Conservation (phyloP, 2,329 filamentous ascomycete genomes). For the Stachybotrys chlorohalonatus region DNA sequence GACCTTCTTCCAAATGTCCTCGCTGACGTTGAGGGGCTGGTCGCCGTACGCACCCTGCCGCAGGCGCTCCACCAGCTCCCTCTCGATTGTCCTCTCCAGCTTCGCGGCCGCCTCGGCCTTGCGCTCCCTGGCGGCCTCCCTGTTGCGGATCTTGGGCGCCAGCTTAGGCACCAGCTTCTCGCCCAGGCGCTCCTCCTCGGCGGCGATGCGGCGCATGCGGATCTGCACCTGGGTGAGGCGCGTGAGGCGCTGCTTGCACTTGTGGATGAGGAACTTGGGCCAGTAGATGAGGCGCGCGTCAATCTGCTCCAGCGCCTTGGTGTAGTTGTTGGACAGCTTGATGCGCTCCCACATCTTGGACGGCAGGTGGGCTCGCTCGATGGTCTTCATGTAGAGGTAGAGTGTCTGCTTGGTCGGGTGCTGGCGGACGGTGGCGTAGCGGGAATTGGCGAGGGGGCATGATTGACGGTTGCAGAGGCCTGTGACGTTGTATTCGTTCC, state of each 20-base stretch:
- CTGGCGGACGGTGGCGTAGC: constrained; percentile 85
- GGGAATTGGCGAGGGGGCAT: constrained; percentile 82
- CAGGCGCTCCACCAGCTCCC: constrained; percentile 85
- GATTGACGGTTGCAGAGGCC: constrained; percentile 80
- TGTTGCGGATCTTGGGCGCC: constrained; percentile 77
- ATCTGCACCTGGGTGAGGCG: constrained; percentile 87
- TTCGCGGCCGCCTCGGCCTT: constrained; percentile 80
- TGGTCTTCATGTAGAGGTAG: constrained; percentile 95
- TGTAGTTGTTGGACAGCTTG: constrained; percentile 83
- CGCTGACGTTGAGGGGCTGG: constrained; percentile 87
- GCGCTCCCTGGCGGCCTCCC: constrained; percentile 67
- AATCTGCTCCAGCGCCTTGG: constrained; percentile 78
- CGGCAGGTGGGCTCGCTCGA: constrained; percentile 81
- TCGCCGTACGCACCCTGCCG: constrained; percentile 92
- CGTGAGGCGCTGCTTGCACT: constrained; percentile 93
- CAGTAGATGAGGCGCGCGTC: constrained; percentile 85
- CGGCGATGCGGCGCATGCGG: constrained; percentile 67
- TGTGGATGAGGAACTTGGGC: constrained; percentile 87
- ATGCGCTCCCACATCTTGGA: constrained; percentile 93
- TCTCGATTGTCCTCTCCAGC: constrained; percentile 90
- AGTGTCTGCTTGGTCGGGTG: constrained; percentile 73
- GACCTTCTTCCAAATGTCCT: constrained; percentile 95
- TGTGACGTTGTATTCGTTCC: constrained; percentile 85
- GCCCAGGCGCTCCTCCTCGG: constrained; percentile 81
- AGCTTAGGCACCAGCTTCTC: constrained; percentile 83